Evolutionary conservation across 148 eudicot species (phyloP), one percentile per base, ranked within the genome.

Genomic region (Diospyros kaki): DNA sequence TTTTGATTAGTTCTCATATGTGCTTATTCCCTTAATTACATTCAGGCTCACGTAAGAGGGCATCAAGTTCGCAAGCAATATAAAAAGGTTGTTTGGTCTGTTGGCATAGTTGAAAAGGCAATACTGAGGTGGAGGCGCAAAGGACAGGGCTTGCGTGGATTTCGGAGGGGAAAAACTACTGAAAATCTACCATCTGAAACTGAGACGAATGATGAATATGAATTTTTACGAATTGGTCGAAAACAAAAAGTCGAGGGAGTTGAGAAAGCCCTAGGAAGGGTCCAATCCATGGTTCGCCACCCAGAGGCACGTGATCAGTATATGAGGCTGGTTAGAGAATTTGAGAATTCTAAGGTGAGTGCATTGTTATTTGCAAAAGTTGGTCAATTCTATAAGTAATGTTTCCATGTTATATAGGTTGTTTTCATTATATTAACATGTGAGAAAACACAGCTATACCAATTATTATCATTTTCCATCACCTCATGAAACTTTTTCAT

Each of bases 51-150:
- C 80, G 87, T 87, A 52, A 84, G 96, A 80, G 96, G 93, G 38
- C 90, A 91, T 76, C 96, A 91, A 80, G 91, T 81, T 46, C 81
- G 96, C 69, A 91, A 86, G 80, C 82, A 91, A 64, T 89, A 89
- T 70, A 89, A 83, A 76, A 78, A 83, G 65, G 84, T 91, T 44
- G 82, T 83, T 28, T 89, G 93, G 96, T 86, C 88, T 46, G 91
- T 89, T 68, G 83, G 96, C 50, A 84, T 91, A 62, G 66, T 91
- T 74, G 93, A 91, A 73, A 89, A 89, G 84, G 91, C 80, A 43
- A 87, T 91, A 70, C 77, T 91, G 79, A 89, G 93, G 58, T 91
- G 96, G 96, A 84, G 93, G 70, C 87, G 93, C 9, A 89, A 84
- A 77, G 83, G 85, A 14, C 68, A 72, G 56, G 93, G 96, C 58